Evolutionary conservation across 1,284 basidiomycete species (phyloP).

Genomic region (Tremellales sp.): DNA sequence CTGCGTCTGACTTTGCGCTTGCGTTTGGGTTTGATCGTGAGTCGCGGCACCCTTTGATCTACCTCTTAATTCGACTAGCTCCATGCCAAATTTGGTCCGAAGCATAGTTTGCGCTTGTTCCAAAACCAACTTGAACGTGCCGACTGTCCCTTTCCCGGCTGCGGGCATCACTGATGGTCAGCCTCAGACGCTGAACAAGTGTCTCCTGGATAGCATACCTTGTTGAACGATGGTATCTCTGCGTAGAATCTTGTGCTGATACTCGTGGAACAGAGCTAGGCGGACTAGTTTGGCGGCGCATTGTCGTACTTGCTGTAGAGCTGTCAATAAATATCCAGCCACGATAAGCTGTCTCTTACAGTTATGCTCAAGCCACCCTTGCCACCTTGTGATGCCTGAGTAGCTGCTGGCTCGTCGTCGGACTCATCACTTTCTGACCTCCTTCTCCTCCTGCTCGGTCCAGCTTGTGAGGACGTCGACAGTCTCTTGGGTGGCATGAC

Average conservation of each 20-base stretch:
- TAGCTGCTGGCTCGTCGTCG: not conserved
- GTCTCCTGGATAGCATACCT: slow-evolving; percentile 19
- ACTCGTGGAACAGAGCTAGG: slow-evolving; percentile 41
- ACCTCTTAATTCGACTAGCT: slow-evolving; percentile 39
- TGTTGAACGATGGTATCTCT: slow-evolving; percentile 30
- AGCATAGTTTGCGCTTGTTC: slow-evolving; percentile 29
- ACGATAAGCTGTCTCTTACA: slow-evolving; percentile 5
- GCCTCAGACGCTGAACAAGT: not conserved
- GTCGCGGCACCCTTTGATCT: slow-evolving; percentile 18
- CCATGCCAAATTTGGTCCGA: slow-evolving; percentile 37
- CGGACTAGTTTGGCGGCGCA: slow-evolving; percentile 35
- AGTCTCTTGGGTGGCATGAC: slow-evolving; percentile 8
- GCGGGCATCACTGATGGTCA: slow-evolving; percentile 26
- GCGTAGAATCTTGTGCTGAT: slow-evolving; percentile 29
- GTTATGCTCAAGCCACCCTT: slow-evolving; percentile 11
- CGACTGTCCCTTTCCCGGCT: slow-evolving; percentile 15
- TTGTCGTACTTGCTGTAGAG: slow-evolving; percentile 29
- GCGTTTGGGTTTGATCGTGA: slow-evolving; percentile 2
- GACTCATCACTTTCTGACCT: not conserved
- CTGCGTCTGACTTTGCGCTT: slow-evolving; percentile 8
- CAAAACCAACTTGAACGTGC: slow-evolving; percentile 26
- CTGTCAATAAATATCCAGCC: too few relatives aligned
- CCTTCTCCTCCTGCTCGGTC: slow-evolving; percentile 9
- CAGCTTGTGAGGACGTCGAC: slow-evolving; percentile 5
- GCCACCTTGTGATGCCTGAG: slow-evolving; percentile 4